Evolutionary conservation across 345 rosid genomes (phyloP).

Genomic region (Brassica cretica): DNA sequence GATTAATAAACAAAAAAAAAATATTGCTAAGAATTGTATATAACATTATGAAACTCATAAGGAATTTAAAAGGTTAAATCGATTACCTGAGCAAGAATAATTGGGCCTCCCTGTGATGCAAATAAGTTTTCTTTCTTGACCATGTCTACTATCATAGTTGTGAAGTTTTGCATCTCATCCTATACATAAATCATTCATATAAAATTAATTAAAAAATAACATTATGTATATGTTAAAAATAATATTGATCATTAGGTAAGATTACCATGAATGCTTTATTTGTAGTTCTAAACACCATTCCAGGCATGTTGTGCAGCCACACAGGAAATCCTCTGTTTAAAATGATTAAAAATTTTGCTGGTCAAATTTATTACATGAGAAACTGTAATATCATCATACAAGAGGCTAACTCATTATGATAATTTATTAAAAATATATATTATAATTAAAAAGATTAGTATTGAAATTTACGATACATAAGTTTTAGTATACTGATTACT

Average conservation of each 20-base stretch:
- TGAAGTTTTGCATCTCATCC: conserved; percentile 77
- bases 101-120: not conserved
- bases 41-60: not conserved
- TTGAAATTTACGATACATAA: too few species aligned
- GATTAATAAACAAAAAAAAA: not conserved
- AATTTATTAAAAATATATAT: too few species aligned
- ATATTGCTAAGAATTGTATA: not conserved
- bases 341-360: not conserved
- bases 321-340: conserved; percentile 47
- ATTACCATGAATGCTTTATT: conserved; percentile 28
- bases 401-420: not conserved
- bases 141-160: conserved; percentile 23
- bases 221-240: not conserved
- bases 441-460: too few species aligned
- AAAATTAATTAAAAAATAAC: not conserved
- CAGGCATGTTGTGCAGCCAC: not conserved
- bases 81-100: conserved; percentile 56
- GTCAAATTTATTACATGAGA: not conserved
- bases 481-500: too few species aligned
- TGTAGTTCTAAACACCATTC: conserved; percentile 48
- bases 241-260: not conserved
- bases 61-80: conserved; percentile 33
- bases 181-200: not conserved
- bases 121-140: not conserved
- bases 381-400: too few species aligned